Percentiles rank a stretch among this genome's conserved stretches.
phyloP scores from a whole-genome alignment of 2,329 filamentous ascomycete species.

The Magnaporthales sp. region DNA sequence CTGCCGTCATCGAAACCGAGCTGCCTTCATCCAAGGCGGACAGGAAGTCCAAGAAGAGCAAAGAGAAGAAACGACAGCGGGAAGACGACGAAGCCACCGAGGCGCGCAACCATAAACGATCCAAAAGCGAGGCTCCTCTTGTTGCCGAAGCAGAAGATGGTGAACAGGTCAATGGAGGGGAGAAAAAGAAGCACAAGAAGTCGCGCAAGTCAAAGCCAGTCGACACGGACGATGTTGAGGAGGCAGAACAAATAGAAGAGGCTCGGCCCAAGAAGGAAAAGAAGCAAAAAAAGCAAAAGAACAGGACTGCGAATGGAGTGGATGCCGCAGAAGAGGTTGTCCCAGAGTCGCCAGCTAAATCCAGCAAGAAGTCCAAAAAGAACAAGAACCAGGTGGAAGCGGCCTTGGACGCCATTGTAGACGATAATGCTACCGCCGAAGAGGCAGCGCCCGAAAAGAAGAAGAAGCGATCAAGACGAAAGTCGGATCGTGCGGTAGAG shows the following conservation, averaged over 20 bases:
- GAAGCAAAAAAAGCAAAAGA: slow-evolving; percentile 15
- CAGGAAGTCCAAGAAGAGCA: slow-evolving; percentile 21
- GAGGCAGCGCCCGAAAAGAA: slow-evolving; percentile 22
- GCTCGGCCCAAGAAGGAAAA: slow-evolving; percentile 35
- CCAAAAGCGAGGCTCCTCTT: slow-evolving; percentile 5
- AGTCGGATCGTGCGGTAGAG: slow-evolving; percentile 12
- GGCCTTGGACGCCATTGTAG: neutral
- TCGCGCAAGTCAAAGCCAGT: slow-evolving; percentile 6
- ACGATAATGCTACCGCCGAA: slow-evolving; percentile 15
- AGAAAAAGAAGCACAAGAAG: slow-evolving; percentile 17
- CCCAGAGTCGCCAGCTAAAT: neutral
- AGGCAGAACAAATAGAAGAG: slow-evolving; percentile 1
- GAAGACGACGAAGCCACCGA: slow-evolving; percentile 7
- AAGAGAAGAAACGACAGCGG: slow-evolving; percentile 8
- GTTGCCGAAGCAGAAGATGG: neutral
- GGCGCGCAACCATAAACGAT: slow-evolving; percentile 5
- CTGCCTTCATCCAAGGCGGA: slow-evolving; percentile 19
- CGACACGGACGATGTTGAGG: neutral
- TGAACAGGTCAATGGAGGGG: neutral
- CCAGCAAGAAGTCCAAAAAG: slow-evolving; percentile 22
- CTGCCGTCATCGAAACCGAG: slow-evolving; percentile 2
- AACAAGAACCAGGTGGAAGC: slow-evolving; percentile 5
- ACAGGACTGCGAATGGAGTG: slow-evolving; percentile 32
- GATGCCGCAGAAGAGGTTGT: slow-evolving; percentile 16
- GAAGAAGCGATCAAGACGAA: slow-evolving; percentile 22